These are phyloP conservation scores for Hyphopichia fennica DNA, from an alignment of 1,139 yeast species.

Conservation along the genomic window DNA sequence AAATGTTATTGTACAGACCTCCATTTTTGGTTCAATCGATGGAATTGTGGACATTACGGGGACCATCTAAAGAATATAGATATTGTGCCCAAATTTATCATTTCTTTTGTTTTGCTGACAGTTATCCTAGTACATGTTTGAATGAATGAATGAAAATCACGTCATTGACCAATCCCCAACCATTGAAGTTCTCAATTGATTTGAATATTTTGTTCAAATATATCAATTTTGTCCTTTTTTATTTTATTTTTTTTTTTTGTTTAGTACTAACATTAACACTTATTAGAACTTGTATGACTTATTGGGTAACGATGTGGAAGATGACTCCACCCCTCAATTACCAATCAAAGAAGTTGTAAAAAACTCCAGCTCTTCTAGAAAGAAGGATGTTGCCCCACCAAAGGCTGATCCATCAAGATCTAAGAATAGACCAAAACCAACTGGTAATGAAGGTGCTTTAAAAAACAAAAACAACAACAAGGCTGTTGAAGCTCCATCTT, in stretches of 20 bases:
- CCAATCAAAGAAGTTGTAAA: conserved; percentile 78
- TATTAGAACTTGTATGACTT: conserved; percentile 48
- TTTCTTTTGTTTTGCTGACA: no score
- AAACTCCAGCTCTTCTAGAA: conserved; percentile 82
- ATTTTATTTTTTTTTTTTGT: not conserved
- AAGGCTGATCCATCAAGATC: conserved; percentile 82
- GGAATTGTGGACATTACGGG: no score
- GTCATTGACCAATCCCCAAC: no score
- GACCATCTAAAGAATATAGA: no score
- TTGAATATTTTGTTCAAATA: not conserved
- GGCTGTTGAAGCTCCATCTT: conserved; percentile 58
- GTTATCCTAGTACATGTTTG: no score
- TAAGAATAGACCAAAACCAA: conserved; percentile 66
- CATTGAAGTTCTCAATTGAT: not conserved
- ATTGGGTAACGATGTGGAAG: conserved; percentile 79
- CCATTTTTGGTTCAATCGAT: no score
- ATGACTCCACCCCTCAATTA: conserved; percentile 46
- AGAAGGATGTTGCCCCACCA: conserved; percentile 82
- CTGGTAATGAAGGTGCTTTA: conserved; percentile 91
- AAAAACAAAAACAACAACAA: conserved; percentile 77
- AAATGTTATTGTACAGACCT: no score
- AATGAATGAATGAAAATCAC: no score
- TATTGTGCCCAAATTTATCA: no score
- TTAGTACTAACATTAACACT: conserved; percentile 17
- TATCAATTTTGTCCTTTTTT: no score